Percentiles rank a stretch among this genome's conserved stretches.
These are phyloP conservation scores for Fraxinus anomala DNA, from an alignment of 257 asterid species.

Conservation along the genomic window DNA sequence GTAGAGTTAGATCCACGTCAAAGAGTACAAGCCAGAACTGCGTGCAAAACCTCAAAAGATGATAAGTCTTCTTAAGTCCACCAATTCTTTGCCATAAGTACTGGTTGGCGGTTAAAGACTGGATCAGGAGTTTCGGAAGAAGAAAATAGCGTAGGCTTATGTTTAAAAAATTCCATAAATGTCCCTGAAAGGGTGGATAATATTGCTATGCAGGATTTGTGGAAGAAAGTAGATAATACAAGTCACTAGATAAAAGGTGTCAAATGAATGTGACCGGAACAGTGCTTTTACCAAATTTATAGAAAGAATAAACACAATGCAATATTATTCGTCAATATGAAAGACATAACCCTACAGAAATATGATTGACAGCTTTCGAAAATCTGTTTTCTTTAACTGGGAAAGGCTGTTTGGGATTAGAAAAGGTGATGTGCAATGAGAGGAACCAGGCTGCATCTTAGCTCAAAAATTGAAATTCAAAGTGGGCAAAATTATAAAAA, in stretches of 20 bases:
- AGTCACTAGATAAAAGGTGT: background rate
- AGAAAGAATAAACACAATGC: background rate
- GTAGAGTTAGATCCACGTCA: background rate
- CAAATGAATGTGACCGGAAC: background rate
- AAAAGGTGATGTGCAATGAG: background rate
- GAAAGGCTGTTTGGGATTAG: background rate
- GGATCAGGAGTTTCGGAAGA: background rate
- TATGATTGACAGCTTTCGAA: background rate
- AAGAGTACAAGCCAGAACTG: background rate
- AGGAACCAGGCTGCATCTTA: background rate
- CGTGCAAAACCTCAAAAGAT: background rate
- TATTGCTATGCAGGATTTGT: background rate
- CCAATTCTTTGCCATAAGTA: background rate
- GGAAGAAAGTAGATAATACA: no score
- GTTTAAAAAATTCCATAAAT: background rate
- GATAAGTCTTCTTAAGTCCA: background rate
- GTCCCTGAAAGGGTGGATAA: background rate
- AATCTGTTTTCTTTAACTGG: background rate
- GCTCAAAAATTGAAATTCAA: background rate
- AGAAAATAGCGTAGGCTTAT: background rate
- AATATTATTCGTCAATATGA: background rate
- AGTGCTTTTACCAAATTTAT: background rate
- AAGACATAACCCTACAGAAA: background rate
- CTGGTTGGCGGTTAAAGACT: background rate
- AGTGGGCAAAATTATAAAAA: background rate